phyloP scores from a whole-genome alignment of 2,329 filamentous ascomycete species.

The Hypoxylon sp. region DNA sequence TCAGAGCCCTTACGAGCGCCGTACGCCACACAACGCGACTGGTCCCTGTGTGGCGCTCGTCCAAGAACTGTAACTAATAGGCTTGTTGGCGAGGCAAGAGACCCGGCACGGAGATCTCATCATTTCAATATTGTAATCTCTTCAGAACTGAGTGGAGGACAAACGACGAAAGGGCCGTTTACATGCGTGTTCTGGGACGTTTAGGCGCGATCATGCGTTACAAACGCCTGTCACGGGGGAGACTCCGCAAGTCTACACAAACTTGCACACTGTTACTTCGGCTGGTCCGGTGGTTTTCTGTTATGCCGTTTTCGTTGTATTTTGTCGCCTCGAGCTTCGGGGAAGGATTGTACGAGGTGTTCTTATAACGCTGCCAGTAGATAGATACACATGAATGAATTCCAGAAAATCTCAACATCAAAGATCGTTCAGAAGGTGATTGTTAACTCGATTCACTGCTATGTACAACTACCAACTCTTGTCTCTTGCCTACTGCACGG shows the following conservation, averaged over 20 bases:
- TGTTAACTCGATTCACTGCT: background rate
- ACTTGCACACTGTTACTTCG: slow-evolving; percentile 31
- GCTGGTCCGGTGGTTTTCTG: slow-evolving; percentile 35
- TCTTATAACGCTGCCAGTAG: slow-evolving; percentile 17
- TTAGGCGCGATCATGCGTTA: slow-evolving; percentile 22
- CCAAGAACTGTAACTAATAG: slow-evolving; percentile 17
- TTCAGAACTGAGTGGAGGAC: slow-evolving; percentile 4
- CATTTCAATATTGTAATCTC: slow-evolving; percentile 1
- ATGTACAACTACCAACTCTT: background rate
- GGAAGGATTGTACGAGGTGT: slow-evolving; percentile 11
- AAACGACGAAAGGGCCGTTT: slow-evolving; percentile 21
- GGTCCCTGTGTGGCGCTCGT: slow-evolving; percentile 7
- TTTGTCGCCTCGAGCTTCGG: slow-evolving; percentile 24
- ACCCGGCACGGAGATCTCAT: slow-evolving; percentile 1
- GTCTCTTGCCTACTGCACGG: slow-evolving; percentile 43
- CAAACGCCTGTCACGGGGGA: slow-evolving; percentile 1
- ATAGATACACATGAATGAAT: slow-evolving; percentile 29
- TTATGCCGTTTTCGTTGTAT: slow-evolving; percentile 28
- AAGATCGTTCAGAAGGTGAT: background rate
- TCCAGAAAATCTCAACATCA: slow-evolving; percentile 16
- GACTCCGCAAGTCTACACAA: slow-evolving; percentile 12
- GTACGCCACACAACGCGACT: slow-evolving; percentile 1
- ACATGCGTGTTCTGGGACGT: slow-evolving; percentile 21
- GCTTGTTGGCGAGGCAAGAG: slow-evolving; percentile 4
- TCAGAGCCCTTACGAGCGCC: background rate